Conservation (phyloP, 1,284 basidiomycete species). For the Ustilago cynodontis region DNA sequence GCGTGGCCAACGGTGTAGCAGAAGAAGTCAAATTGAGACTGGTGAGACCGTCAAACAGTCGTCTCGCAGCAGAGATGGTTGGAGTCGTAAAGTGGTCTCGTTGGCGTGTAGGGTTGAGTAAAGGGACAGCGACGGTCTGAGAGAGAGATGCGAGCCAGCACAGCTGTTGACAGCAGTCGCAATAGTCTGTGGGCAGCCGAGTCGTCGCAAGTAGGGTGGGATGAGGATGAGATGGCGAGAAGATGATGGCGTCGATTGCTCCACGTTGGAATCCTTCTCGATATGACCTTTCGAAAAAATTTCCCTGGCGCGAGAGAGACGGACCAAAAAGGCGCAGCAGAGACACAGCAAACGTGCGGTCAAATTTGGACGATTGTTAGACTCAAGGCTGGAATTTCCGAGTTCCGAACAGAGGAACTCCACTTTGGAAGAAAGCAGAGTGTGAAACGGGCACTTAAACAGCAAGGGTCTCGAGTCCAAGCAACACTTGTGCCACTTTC, state of each 20-base stretch:
- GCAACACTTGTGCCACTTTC: background rate
- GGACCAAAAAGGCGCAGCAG: slow-evolving; percentile 17
- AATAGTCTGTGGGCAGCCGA: background rate
- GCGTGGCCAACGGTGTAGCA: background rate
- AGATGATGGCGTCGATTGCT: slow-evolving; percentile 1
- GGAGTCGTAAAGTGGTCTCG: background rate
- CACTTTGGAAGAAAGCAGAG: slow-evolving; percentile 8
- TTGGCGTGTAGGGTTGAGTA: background rate
- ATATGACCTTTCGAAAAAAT: slow-evolving; percentile 25
- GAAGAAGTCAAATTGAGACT: background rate
- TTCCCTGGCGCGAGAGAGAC: slow-evolving; percentile 2
- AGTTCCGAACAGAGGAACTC: slow-evolving; percentile 8
- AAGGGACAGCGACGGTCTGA: background rate
- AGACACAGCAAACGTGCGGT: slow-evolving; percentile 7
- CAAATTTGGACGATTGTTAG: slow-evolving; percentile 8
- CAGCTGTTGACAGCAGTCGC: background rate
- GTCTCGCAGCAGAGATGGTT: background rate
- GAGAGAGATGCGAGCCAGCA: background rate
- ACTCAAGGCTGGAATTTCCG: background rate
- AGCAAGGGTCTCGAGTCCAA: background rate
- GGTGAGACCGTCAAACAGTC: background rate
- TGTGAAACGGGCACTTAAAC: background rate
- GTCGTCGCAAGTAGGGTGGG: background rate
- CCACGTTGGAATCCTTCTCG: slow-evolving; percentile 7
- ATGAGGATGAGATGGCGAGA: background rate